Evolutionary conservation across 805 yeast species (phyloP).

Genomic region (Yarrowia yakushimensis): DNA sequence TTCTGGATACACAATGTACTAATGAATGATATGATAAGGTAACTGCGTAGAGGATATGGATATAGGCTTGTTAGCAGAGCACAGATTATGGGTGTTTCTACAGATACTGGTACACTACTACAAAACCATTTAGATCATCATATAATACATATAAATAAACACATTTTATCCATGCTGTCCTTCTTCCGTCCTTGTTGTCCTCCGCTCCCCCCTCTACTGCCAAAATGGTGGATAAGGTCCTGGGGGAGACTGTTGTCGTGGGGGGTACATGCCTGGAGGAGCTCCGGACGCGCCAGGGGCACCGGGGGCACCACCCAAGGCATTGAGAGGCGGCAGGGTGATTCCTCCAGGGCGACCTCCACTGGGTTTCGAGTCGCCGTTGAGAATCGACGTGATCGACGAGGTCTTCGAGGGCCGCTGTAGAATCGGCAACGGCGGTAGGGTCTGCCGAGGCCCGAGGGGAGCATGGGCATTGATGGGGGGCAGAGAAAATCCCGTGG

Average conservation of each 20-base stretch:
- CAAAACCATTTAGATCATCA: not conserved
- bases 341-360: conserved; percentile 3
- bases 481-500: conserved; percentile 11
- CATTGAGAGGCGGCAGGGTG: conserved; percentile 17
- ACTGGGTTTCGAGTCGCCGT: conserved; percentile 15
- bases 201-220: not conserved
- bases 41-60: no score
- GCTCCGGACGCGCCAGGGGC: not conserved
- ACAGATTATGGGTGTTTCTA: no score
- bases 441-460: not conserved
- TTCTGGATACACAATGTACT: conserved; percentile 6
- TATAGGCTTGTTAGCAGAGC: no score
- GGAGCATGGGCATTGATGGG: conserved; percentile 10
- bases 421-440: conserved; percentile 17
- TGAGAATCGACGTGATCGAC: conserved; percentile 23
- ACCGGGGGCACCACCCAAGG: not conserved
- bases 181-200: not conserved
- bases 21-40: conserved; percentile 15
- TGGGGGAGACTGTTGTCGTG: conserved; percentile 12
- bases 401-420: conserved; percentile 17
- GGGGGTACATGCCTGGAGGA: conserved; percentile 11
- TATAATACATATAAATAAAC: conserved; percentile 23
- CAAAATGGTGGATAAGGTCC: conserved; percentile 5
- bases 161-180: conserved; percentile 11
- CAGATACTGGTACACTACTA: not conserved